Evolutionary conservation across 169 alveolate genomes (phyloP).

Genomic region (Eimeria brunetti): DNA sequence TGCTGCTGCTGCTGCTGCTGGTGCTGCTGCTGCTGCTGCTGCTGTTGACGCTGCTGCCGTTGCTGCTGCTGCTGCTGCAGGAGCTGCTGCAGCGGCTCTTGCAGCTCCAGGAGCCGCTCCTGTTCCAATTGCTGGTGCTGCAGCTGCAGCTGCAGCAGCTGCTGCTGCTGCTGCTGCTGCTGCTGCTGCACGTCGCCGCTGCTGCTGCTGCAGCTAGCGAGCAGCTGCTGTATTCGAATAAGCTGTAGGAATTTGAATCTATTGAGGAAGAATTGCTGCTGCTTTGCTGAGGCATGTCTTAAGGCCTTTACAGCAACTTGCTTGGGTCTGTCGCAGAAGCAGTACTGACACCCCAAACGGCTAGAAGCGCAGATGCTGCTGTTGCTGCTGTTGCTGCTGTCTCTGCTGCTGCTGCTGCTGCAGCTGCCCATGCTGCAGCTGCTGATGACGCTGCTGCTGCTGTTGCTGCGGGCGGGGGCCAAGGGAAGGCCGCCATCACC

Average conservation of each 20-base stretch:
- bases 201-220: background rate
- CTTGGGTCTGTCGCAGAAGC: background rate
- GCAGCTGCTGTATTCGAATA: constrained; percentile 16
- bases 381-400: constrained; percentile 5
- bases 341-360: constrained; percentile 2
- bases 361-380: background rate
- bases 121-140: too few relatives aligned
- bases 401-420: constrained; percentile 23
- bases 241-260: constrained; percentile 22
- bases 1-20: constrained; percentile 42
- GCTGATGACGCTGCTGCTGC: constrained; percentile 9
- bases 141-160: too few relatives aligned
- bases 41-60: background rate
- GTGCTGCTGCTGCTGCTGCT: constrained; percentile 14
- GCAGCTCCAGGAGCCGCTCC: background rate
- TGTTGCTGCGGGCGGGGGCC: background rate
- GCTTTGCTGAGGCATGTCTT: background rate
- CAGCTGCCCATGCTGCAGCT: too few relatives aligned
- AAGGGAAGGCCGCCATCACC: background rate
- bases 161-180: background rate
- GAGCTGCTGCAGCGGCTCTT: background rate
- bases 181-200: background rate
- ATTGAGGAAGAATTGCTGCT: constrained; percentile 16
- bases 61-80: background rate
- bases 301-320: constrained; percentile 12